Evolutionary conservation across 1,284 basidiomycete genomes (phyloP), one percentile per base, ranked within the genome.

Genomic region (Abortiporus biennis): DNA sequence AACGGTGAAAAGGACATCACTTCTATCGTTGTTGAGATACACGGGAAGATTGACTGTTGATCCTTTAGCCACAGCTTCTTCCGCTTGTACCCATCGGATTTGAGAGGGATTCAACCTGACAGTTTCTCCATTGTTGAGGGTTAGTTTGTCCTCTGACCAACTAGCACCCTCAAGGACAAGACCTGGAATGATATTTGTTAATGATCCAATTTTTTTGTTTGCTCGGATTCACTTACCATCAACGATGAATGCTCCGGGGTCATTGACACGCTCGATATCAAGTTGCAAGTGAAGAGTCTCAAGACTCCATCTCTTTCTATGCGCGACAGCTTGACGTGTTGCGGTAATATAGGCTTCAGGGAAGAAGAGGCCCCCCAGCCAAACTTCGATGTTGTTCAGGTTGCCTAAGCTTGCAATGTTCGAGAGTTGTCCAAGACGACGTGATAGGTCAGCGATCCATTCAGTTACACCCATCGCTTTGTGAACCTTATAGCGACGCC

Each of bases 261-360:
- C 80, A 51, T 77, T 83, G 29, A 85, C 80, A 29, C 78, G 72
- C 53, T 89, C 89, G 33, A 96, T 78, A 47, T 90, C 85, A 15
- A 97, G 68, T 44, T 81, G 67, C 33, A 97, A 64, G 43, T 78
- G 71, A 50, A 96, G 62, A n/a, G 90, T 92, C 64, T 97, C 93
- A 49, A 97, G 68, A 61, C 90, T 93, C 83, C 88, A 90, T 49
- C 81, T 80, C 65, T 88, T 92, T 43, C 82, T 75, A 60, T 96
- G 92, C 1, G 93, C 93, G 6, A 93, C 85, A 13, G 87, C 82
- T 64, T 97, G 94, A 41, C 93, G 76, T 1, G 92, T 94, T 1
- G 93, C 93, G 1, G 93, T 96, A 54, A 97, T 77, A 62, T 92
- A 96, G 2, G 92, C 92, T 57, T 94, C 91, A 1, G 94, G 94